Evolutionary conservation across 1,284 basidiomycete species (phyloP), one percentile per base, ranked within the genome.

Genomic region (Athelia sp.): DNA sequence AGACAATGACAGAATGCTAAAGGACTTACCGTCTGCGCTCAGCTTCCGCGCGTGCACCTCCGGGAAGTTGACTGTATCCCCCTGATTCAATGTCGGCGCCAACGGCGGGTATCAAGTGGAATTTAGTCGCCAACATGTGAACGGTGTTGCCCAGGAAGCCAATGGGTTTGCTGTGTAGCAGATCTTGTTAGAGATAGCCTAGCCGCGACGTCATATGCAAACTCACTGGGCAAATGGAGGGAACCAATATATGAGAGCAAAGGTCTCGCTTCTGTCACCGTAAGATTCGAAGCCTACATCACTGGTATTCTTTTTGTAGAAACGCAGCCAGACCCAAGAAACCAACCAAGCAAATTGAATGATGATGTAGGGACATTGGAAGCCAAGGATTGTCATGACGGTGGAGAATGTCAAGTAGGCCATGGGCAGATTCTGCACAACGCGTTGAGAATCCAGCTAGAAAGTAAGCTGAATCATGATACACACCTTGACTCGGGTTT

Each of bases 321-420:
- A 99, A 31, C 96, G 84, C 32, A 99, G 78, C 70, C 98, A 99
- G 48, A 92, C 77, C 88, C 93, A 99, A 22, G 90, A 82, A 8
- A 95, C 87, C 53, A 98, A 88, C 93, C 97, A 99, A 15, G 94
- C 96, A 64, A 98, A 98, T 64, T 98, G 96, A 57, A 99, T 95
- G 58, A 97, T 77, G 50, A 99, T 95, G 75, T 87, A 98, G 1
- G 97, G 97, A 50, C 89, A 90, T 59, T 94, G 90, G 66, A 88
- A 90, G 26, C 96, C 92, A 45, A 97, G 56, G 47, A 99, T 58
- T 58, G 89, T 91, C 68, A 96, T 79, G 32, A 98, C 79, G 56
- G 92, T 94, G 21, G 94, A 97, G 53, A 98, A 69, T 1, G 91
- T 89, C 52, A 98, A 81, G 66, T 98, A 95, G 29, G 88, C 81